Evolutionary conservation across 768 basidiomycete species (phyloP), one percentile per base, ranked within the genome.

Genomic region (Leccinum variicolor): DNA sequence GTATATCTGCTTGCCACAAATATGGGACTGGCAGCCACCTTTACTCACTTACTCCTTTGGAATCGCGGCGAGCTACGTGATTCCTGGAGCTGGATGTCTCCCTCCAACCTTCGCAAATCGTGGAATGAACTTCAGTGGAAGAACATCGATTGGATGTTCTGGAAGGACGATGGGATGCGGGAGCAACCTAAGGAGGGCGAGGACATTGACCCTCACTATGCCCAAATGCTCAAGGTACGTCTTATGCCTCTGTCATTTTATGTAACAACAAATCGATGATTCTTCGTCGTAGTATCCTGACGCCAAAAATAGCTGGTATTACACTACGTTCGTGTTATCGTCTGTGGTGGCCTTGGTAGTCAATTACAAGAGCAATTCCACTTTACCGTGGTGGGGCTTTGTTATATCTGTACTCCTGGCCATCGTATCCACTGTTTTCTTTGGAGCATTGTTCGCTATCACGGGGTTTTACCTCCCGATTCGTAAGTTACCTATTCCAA

Each of bases 311-410:
- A 68, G 65, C 29, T 76, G 74, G 76, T 76, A 76, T 57, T 62
- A 51, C 25, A 33, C 50, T 3, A 63, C 62, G 0, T 62, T 75
- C 11, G 43, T 67, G 1, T 13, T 58, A 9, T 69, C 69, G 15
- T 78, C 83, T 57, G 72, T 75, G 2, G 80, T 83, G 69, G 83
- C 81, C 0, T 76, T 85, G 73, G 77, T 78, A 5, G 79, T 80
- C 6, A 73, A 79, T 58, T 85, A 85, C 67, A 78, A 79, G 43
- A 80, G 77, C 17, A 59, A 78, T 52, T 81, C 83, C 9, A 80
- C 77, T 6, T 67, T 86, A 33, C 84, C 84, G 7, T 84, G 84
- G 84, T 84, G 81, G 81, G 81, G 76, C 5, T 69, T 83, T 54
- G 71, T 82, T 56, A 77, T 85, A 21, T 75, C 77, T n/a, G 64